These are phyloP conservation scores for Anthoceros angustus DNA, from an alignment of 225 moss, liverwort and hornwort genomes.

Conservation along the genomic window DNA sequence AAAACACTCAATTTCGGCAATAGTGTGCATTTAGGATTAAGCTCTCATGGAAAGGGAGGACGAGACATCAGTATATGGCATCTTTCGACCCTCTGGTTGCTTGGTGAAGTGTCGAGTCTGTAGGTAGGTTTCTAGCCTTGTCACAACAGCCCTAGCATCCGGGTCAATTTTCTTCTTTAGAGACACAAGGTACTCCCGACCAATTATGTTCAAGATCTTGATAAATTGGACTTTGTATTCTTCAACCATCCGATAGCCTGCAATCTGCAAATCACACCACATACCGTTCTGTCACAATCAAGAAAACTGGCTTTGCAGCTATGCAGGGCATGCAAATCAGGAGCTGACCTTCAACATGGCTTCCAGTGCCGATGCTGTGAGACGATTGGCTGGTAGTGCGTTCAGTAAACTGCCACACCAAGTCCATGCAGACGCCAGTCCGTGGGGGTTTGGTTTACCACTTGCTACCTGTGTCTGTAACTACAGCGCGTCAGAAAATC, in stretches of 20 bases:
- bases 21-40: too few species aligned
- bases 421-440: slow-evolving; percentile 60
- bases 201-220: slow-evolving; percentile 26
- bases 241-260: slow-evolving; percentile 31
- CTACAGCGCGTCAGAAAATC: background rate
- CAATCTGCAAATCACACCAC: slow-evolving; percentile 35
- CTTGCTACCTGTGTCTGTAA: slow-evolving; percentile 51
- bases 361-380: slow-evolving; percentile 66
- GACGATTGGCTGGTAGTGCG: slow-evolving; percentile 54
- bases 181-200: slow-evolving; percentile 22
- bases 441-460: slow-evolving; percentile 52
- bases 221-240: slow-evolving; percentile 22
- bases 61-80: slow-evolving; percentile 52
- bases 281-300: slow-evolving; percentile 28
- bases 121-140: slow-evolving; percentile 74
- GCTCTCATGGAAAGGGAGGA: slow-evolving; percentile 15
- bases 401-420: slow-evolving; percentile 78
- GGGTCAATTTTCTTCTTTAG: slow-evolving; percentile 29
- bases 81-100: slow-evolving; percentile 69
- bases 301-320: background rate
- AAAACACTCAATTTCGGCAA: too few species aligned
- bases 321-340: background rate
- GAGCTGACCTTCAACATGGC: slow-evolving; percentile 46
- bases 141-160: slow-evolving; percentile 60
- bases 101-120: slow-evolving; percentile 47